Base-by-base conservation (phyloP, 1,139 yeast genomes). In the Suhomyces wounanorum region DNA sequence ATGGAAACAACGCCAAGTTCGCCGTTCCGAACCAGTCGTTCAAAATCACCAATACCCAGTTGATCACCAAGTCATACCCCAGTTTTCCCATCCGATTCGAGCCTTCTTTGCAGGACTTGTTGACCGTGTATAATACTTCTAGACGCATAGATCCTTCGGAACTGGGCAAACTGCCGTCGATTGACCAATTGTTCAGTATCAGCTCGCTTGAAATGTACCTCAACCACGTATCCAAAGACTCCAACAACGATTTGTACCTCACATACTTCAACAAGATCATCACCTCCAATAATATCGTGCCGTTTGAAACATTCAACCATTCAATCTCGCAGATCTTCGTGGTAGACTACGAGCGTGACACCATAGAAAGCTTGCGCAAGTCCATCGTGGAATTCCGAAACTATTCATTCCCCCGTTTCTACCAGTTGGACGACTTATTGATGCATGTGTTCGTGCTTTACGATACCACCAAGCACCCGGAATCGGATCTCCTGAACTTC, bases 221-320 rank as follows among this genome's bases (percentile, higher is more conserved):
- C 41, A 62, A 64, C 39, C 66, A 66, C 47, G 37, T 48, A 23
- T 50, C 53, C 23, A 38, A 40, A 16, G 53, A 48, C 50, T 16
- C 49, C 14, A 51, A 56, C 3, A 57, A 59, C 8, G 72, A 70
- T 45, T 59, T 87, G n/a, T 89, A 85, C 60, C 69, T 81, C 53
- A 79, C 80, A 44, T 77, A 85, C 57, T 78, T 88, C 56, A 77
- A 85, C 43, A 79, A 84, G 55, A 65, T 89, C 26, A 73, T 88
- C 23, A 77, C 92, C 0, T 77, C 87, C 13, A 78, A 82, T 36
- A 78, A 79, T 23, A 73, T 89, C 6, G 84, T 90, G 2, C 87
- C 96, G 1, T 91, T 89, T 65, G 98, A 94, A 65, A 85, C 94
- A 2, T 87, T 92, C 64, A 87, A 89, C 59, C 98, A 94, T 64